phyloP scores from a whole-genome alignment of 148 eudicot species.

The Camellia lanceoleosa region DNA sequence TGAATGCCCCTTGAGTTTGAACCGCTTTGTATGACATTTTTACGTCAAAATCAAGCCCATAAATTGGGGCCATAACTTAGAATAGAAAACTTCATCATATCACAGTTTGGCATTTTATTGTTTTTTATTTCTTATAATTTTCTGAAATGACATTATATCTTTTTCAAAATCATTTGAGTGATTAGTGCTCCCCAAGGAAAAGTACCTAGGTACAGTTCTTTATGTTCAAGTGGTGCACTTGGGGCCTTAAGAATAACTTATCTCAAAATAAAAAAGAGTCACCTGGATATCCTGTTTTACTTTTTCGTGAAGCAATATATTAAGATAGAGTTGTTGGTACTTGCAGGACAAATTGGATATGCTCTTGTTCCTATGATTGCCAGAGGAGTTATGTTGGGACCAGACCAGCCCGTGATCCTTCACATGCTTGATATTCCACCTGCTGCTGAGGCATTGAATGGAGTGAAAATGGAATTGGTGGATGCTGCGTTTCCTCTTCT shows the following conservation, averaged over 20 bases:
- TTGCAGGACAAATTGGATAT: constrained; percentile 82
- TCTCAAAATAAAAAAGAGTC: background rate
- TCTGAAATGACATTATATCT: background rate
- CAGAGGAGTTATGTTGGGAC: constrained; percentile 80
- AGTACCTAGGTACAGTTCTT: background rate
- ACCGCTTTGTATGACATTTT: background rate
- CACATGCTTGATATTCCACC: constrained; percentile 94
- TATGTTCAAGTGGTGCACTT: background rate
- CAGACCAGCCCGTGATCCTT: constrained; percentile 81
- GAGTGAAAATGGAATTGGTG: constrained; percentile 86
- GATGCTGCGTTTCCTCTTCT: constrained; percentile 94
- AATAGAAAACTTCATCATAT: background rate
- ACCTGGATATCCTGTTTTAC: background rate
- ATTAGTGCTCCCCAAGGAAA: background rate
- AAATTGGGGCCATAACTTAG: background rate
- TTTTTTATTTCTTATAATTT: background rate
- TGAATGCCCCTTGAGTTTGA: background rate
- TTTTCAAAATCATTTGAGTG: background rate
- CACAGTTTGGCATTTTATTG: background rate
- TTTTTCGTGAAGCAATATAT: background rate
- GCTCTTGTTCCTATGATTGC: constrained; percentile 94
- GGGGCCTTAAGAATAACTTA: no score
- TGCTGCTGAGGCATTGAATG: constrained; percentile 85
- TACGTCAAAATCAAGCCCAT: background rate
- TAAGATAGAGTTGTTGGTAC: constrained; percentile 8